Evolutionary conservation across 768 basidiomycete species (phyloP).

Genomic region (Leccinum imitatum): DNA sequence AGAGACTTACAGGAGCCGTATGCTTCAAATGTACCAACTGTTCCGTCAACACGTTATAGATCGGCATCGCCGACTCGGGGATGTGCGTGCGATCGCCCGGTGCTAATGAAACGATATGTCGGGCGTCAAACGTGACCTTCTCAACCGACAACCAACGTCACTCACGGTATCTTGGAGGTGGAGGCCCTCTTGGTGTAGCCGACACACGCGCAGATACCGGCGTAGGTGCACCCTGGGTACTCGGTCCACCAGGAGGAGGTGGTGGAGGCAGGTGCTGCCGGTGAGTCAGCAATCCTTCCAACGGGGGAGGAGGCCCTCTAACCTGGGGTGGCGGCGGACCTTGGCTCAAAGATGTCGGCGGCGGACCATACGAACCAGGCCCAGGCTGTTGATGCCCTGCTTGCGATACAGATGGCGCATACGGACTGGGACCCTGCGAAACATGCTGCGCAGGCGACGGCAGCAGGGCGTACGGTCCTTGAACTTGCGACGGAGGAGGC

Average conservation of each 20-base stretch:
- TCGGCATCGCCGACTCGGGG: slow-evolving; percentile 61
- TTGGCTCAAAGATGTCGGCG: slow-evolving; percentile 23
- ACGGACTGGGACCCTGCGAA: slow-evolving; percentile 7
- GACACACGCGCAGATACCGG: slow-evolving; percentile 30
- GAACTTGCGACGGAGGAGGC: slow-evolving; percentile 28
- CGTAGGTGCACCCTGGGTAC: slow-evolving; percentile 20
- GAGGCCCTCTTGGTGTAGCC: slow-evolving; percentile 39
- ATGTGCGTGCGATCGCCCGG: slow-evolving; percentile 93
- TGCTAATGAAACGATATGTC: slow-evolving; percentile 44
- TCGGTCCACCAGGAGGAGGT: slow-evolving; percentile 31
- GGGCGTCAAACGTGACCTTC: background rate
- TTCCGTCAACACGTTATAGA: slow-evolving; percentile 62
- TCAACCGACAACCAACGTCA: slow-evolving; percentile 8
- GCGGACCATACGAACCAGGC: slow-evolving; percentile 30
- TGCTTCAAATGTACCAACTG: slow-evolving; percentile 71
- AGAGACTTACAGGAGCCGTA: slow-evolving; percentile 62
- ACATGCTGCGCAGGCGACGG: slow-evolving; percentile 11
- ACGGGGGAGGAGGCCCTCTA: slow-evolving; percentile 29
- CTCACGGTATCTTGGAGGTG: slow-evolving; percentile 61
- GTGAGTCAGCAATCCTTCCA: slow-evolving; percentile 24
- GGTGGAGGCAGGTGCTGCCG: slow-evolving; percentile 25
- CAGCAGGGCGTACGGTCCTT: slow-evolving; percentile 15
- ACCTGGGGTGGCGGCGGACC: slow-evolving; percentile 33
- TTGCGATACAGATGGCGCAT: slow-evolving; percentile 21
- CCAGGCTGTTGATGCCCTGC: slow-evolving; percentile 6